phyloP scores from a whole-genome alignment of 2,329 filamentous ascomycete genomes.

The Aschersonia sp. region DNA sequence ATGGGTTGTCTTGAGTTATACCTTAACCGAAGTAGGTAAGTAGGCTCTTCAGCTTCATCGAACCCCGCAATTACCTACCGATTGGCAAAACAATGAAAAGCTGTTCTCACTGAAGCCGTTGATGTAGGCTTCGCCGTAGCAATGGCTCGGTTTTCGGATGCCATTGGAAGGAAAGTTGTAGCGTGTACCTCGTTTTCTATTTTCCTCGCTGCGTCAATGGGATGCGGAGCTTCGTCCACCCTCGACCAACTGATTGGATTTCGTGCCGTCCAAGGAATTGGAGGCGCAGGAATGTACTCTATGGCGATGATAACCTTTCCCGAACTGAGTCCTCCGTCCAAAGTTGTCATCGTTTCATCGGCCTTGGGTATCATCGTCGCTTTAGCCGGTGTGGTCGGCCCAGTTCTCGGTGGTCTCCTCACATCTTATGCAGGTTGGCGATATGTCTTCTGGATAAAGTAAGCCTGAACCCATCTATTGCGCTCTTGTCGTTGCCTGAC shows the following conservation, averaged over 20 bases:
- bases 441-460: slow-evolving; percentile 49
- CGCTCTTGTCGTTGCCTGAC: background rate
- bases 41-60: background rate
- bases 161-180: slow-evolving; percentile 35
- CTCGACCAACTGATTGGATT: slow-evolving; percentile 31
- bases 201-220: slow-evolving; percentile 43
- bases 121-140: slow-evolving; percentile 26
- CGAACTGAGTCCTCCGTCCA: slow-evolving; percentile 28
- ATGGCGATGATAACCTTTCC: slow-evolving; percentile 39
- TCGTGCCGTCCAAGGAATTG: slow-evolving; percentile 34
- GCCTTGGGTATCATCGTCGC: slow-evolving; percentile 34
- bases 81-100: too few species aligned
- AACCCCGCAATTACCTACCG: too few species aligned
- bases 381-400: slow-evolving; percentile 35
- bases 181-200: slow-evolving; percentile 34
- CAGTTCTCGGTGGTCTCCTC: slow-evolving; percentile 34
- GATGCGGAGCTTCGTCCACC: slow-evolving; percentile 24
- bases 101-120: background rate
- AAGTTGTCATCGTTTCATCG: slow-evolving; percentile 28
- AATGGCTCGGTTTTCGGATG: slow-evolving; percentile 36
- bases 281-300: slow-evolving; percentile 31
- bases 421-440: slow-evolving; percentile 35
- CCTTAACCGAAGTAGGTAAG: slow-evolving; percentile 39
- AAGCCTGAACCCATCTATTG: slow-evolving; percentile 6
- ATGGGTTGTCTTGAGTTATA: slow-evolving; percentile 41